Conservation (phyloP, 805 yeast species). For the Yarrowia hollandica region DNA sequence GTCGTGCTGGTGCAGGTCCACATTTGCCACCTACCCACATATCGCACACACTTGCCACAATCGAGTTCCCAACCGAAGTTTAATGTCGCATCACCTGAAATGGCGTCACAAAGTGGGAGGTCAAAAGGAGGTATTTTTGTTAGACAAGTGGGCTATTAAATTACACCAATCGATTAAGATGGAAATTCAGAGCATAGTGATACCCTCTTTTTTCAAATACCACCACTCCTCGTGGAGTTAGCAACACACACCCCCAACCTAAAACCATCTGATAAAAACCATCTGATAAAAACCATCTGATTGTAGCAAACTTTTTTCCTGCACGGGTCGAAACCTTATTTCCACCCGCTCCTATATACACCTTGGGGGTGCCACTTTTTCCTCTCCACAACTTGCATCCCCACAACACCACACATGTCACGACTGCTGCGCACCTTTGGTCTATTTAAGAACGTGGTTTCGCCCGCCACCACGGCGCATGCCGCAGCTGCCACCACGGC, state of each 20-base stretch:
- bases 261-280: constrained; percentile 7
- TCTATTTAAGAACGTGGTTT: neutral
- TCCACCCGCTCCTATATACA: neutral
- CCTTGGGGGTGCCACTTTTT: neutral
- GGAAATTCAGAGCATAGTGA: neutral
- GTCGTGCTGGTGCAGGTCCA: too few relatives aligned
- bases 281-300: constrained; percentile 26
- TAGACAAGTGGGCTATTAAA: neutral
- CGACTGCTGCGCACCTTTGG: neutral
- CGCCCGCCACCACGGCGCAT: neutral
- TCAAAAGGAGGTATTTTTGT: neutral
- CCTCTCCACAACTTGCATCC: neutral
- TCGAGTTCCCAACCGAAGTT: neutral
- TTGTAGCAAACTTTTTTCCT: constrained; percentile 19
- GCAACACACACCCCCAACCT: neutral
- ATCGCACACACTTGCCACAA: constrained; percentile 5
- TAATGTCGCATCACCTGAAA: neutral
- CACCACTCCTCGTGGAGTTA: too few relatives aligned
- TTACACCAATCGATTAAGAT: neutral
- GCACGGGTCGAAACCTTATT: neutral
- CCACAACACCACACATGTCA: constrained; percentile 15
- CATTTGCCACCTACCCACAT: neutral
- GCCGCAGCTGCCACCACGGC: constrained; percentile 4
- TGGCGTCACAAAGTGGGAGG: too few relatives aligned
- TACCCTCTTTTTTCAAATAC: neutral